Evolutionary conservation across 192 early-diverging fungal species (phyloP).

Genomic region (Podila epicladia): DNA sequence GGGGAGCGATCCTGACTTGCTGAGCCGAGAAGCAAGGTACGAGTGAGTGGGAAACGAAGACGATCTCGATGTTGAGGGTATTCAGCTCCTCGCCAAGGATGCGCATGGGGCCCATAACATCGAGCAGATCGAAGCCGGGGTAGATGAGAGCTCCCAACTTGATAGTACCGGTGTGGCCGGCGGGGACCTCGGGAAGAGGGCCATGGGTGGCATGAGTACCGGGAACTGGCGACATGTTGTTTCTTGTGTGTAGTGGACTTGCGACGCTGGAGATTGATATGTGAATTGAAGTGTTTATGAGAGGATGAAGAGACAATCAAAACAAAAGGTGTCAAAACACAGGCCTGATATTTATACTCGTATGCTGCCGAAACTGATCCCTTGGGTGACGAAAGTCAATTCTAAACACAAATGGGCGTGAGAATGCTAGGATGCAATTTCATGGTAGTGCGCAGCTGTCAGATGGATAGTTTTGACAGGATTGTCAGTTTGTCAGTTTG

Average conservation of each 20-base stretch:
- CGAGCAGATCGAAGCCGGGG: slow-evolving; percentile 12
- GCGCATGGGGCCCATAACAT: slow-evolving; percentile 3
- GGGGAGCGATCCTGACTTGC: slow-evolving; percentile 26
- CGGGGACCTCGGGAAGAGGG: background rate
- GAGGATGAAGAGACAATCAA: too few species aligned
- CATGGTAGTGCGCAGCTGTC: too few species aligned
- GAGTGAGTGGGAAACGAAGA: slow-evolving; percentile 9
- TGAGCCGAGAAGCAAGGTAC: slow-evolving; percentile 21
- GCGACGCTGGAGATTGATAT: background rate
- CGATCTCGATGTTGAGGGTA: slow-evolving; percentile 31
- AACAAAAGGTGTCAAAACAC: too few species aligned
- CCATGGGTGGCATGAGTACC: background rate
- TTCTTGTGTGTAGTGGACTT: background rate
- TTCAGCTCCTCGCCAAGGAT: slow-evolving; percentile 21
- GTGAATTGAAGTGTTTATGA: too few species aligned
- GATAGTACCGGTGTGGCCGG: background rate
- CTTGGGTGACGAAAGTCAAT: too few species aligned
- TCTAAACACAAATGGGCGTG: too few species aligned
- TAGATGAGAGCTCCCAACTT: slow-evolving; percentile 5
- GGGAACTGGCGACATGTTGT: background rate
- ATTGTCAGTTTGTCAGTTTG: too few species aligned
- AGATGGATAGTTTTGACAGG: too few species aligned
- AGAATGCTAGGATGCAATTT: too few species aligned
- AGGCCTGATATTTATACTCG: too few species aligned
- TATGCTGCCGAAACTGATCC: too few species aligned